A percentile compares a stretch with the other conserved stretches of the same genome.
phyloP scores from a whole-genome alignment of 805 yeast genomes.

The Saccharomycopsis fermentans region DNA sequence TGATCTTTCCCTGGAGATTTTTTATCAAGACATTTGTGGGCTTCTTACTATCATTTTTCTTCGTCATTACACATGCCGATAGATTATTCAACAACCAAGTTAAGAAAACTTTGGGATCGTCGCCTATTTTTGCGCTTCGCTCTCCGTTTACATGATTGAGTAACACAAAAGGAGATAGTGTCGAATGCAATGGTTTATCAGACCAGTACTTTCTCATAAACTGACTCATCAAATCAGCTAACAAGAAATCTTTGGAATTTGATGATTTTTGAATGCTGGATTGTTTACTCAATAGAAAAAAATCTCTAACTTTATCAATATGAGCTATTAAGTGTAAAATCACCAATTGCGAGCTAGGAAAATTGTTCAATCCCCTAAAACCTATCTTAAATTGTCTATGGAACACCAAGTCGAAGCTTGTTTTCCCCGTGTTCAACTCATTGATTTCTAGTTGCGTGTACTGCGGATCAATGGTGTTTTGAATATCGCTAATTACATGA shows the following conservation, averaged over 20 bases:
- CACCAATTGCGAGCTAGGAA: conserved; percentile 30
- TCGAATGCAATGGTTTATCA: conserved; percentile 42
- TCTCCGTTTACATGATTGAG: conserved; percentile 36
- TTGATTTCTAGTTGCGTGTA: conserved; percentile 22
- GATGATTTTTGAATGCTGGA: background rate
- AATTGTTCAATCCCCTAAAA: conserved; percentile 37
- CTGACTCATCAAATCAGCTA: conserved; percentile 26
- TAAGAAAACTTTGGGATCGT: conserved; percentile 48
- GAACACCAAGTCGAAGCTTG: conserved; percentile 30
- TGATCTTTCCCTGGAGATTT: conserved; percentile 46
- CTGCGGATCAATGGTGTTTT: conserved; percentile 41
- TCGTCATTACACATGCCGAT: conserved; percentile 19
- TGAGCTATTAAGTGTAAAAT: conserved; percentile 49
- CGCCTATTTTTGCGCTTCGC: conserved; percentile 22
- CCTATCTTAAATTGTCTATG: conserved; percentile 48
- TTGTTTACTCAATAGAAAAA: conserved; percentile 24
- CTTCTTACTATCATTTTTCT: conserved; percentile 18
- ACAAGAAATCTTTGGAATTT: background rate
- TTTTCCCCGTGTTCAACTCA: background rate
- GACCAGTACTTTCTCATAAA: conserved; percentile 59
- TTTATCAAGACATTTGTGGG: conserved; percentile 24
- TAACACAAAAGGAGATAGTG: conserved; percentile 60
- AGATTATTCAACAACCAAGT: conserved; percentile 49
- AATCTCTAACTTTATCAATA: conserved; percentile 39
- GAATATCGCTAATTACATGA: conserved; percentile 39